Evolutionary conservation across 2,329 filamentous ascomycete species (phyloP).

Genomic region (Lasiodiplodia hormozganensis): DNA sequence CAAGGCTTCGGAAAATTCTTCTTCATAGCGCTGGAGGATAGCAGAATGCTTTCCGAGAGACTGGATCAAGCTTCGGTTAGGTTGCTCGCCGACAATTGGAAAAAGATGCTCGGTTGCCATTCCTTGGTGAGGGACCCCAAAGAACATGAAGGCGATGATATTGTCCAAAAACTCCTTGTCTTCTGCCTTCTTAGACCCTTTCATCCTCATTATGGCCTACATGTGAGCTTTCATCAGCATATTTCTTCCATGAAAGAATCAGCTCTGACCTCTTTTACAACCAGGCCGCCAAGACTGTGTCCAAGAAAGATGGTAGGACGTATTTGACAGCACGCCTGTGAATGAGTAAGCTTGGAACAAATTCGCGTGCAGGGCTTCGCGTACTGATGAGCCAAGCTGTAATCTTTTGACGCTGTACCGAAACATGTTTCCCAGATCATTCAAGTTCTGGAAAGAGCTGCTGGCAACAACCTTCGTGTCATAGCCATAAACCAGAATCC

Average conservation of each 20-base stretch:
- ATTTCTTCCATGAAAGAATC: too few species aligned
- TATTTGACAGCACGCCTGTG: background rate
- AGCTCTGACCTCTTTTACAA: slow-evolving; percentile 3
- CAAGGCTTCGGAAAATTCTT: background rate
- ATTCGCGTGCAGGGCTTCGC: background rate
- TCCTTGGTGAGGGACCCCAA: slow-evolving; percentile 11
- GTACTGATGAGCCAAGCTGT: background rate
- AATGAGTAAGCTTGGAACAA: background rate
- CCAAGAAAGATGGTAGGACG: background rate
- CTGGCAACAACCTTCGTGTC: slow-evolving; percentile 16
- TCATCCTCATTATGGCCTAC: background rate
- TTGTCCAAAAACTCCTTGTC: background rate
- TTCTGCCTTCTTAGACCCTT: background rate
- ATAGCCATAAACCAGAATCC: slow-evolving; percentile 41
- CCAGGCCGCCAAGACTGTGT: slow-evolving; percentile 10
- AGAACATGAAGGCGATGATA: background rate
- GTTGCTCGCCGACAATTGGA: background rate
- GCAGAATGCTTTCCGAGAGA: background rate
- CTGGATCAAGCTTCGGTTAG: background rate
- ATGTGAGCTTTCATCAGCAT: background rate
- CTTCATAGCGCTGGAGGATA: background rate
- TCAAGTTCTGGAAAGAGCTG: slow-evolving; percentile 1
- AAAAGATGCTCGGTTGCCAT: background rate
- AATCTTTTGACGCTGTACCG: background rate
- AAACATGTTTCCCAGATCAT: background rate